A percentile compares a stretch with the other conserved stretches of the same genome.
Conservation (phyloP, 257 asterid species). For the Sherardia arvensis region DNA sequence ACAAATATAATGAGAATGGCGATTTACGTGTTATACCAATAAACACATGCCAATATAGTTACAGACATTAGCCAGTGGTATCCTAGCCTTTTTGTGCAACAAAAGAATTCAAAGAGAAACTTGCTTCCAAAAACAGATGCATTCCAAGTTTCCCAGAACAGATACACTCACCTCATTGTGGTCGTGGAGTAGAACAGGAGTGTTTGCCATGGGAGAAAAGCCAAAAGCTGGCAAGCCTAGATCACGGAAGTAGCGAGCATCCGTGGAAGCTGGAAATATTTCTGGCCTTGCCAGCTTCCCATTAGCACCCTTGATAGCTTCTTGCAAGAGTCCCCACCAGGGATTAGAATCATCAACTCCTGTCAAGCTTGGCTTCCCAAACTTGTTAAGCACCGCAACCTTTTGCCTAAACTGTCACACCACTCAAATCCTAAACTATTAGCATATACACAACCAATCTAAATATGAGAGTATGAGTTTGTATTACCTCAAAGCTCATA, state of each 20-base stretch:
- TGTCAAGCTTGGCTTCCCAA: constrained; percentile 63
- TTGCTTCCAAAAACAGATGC: not conserved
- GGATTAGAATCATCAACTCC: constrained; percentile 69
- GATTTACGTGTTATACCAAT: not conserved
- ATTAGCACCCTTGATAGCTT: constrained; percentile 49
- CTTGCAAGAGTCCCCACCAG: constrained; percentile 79
- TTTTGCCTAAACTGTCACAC: constrained; percentile 72
- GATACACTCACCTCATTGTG: constrained; percentile 76
- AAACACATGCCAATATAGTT: not conserved
- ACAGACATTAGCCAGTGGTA: not conserved
- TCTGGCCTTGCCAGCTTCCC: constrained; percentile 75
- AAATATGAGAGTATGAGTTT: not conserved
- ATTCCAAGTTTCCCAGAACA: not conserved
- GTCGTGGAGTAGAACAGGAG: constrained; percentile 92
- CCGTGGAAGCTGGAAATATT: constrained; percentile 91
- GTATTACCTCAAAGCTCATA: constrained; percentile 91
- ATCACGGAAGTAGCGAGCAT: constrained; percentile 76
- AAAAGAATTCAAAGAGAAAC: not conserved
- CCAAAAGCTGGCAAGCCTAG: constrained; percentile 83
- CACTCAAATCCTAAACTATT: no score
- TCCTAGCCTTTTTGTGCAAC: not conserved
- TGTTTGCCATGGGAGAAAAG: constrained; percentile 96
- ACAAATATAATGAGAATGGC: not conserved
- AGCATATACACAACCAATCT: no score
- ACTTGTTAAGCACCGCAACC: constrained; percentile 33